Evolutionary conservation across 148 eudicot genomes (phyloP).

Genomic region (Rheum nobile): DNA sequence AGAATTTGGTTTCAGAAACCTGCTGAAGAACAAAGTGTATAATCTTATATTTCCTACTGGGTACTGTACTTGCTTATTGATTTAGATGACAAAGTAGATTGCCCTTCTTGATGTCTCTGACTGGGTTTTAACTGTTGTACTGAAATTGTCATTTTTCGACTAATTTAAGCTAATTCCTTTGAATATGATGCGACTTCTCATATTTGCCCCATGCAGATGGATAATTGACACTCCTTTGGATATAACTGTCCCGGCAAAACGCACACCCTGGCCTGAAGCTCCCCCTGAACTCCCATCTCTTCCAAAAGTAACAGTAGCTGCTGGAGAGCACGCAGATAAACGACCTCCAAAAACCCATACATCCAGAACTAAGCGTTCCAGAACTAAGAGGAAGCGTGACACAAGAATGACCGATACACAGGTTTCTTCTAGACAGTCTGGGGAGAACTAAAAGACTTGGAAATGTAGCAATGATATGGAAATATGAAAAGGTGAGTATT

Average conservation of each 20-base stretch:
- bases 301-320: conserved; percentile 22
- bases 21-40: background rate
- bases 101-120: background rate
- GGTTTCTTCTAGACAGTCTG: conserved; percentile 22
- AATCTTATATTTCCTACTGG: background rate
- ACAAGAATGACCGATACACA: conserved; percentile 38
- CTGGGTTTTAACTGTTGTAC: background rate
- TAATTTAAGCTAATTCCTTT: background rate
- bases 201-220: conserved; percentile 55
- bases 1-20: background rate
- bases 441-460: conserved; percentile 18
- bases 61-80: background rate
- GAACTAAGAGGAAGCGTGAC: conserved; percentile 56
- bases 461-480: background rate
- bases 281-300: conserved; percentile 61
- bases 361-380: conserved; percentile 39
- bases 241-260: conserved; percentile 89
- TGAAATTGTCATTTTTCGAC: background rate
- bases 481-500: background rate
- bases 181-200: background rate
- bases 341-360: conserved; percentile 46
- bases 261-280: conserved; percentile 89
- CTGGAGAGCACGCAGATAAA: conserved; percentile 42
- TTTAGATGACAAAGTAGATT: background rate
- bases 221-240: conserved; percentile 78